phyloP scores from a whole-genome alignment of 2,329 filamentous ascomycete genomes.

The Grosmannia penicillata region DNA sequence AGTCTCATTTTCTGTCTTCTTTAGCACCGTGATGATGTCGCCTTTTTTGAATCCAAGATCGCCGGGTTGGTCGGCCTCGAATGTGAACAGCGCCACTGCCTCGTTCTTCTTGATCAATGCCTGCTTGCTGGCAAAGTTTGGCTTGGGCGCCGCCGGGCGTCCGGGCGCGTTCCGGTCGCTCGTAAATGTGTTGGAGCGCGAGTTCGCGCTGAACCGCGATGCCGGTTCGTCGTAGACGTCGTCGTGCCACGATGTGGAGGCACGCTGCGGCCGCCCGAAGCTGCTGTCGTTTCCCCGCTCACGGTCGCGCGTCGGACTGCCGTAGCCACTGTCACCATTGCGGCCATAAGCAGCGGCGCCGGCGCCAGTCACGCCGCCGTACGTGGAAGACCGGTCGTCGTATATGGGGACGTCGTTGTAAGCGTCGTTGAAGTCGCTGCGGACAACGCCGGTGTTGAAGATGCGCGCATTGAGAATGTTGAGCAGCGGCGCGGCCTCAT shows the following conservation, averaged over 20 bases:
- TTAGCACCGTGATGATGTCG: slow-evolving; percentile 85
- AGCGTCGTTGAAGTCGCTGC: slow-evolving; percentile 33
- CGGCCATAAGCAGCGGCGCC: slow-evolving; percentile 28
- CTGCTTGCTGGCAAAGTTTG: slow-evolving; percentile 54
- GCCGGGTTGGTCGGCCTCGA: slow-evolving; percentile 84
- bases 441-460: slow-evolving; percentile 53
- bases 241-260: slow-evolving; percentile 57
- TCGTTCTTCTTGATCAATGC: slow-evolving; percentile 53
- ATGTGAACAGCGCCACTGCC: slow-evolving; percentile 81
- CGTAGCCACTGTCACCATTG: slow-evolving; percentile 28
- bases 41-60: slow-evolving; percentile 96
- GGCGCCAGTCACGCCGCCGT: slow-evolving; percentile 56
- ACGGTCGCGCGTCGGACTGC: slow-evolving; percentile 13
- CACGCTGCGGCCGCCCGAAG: slow-evolving; percentile 42
- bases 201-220: slow-evolving; percentile 20
- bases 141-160: slow-evolving; percentile 78
- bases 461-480: slow-evolving; percentile 69
- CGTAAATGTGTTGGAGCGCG: slow-evolving; percentile 36
- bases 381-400: slow-evolving; percentile 66
- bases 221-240: slow-evolving; percentile 51
- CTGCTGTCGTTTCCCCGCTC: slow-evolving; percentile 20
- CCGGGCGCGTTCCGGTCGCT: slow-evolving; percentile 44
- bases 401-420: slow-evolving; percentile 94
- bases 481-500: slow-evolving; percentile 73
- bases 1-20: slow-evolving; percentile 84